phyloP scores from a whole-genome alignment of 2,329 filamentous ascomycete species.

The Alternaria sp. region DNA sequence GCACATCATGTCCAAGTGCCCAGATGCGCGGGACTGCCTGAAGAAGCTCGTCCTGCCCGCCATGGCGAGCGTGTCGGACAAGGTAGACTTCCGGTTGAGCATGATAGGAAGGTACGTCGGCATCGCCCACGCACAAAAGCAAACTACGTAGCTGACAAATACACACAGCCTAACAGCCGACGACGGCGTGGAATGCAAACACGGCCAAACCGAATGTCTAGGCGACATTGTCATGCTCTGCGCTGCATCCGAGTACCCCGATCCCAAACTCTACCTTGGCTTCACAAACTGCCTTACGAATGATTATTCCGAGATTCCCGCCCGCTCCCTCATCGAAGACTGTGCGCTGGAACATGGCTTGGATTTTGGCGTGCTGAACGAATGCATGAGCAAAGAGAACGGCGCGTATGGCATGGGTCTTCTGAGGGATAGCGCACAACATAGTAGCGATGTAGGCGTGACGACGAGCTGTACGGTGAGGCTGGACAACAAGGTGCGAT shows the following conservation, averaged over 20 bases:
- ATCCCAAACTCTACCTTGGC: conserved; percentile 86
- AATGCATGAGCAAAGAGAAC: conserved; percentile 80
- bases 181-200: conserved; percentile 85
- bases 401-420: conserved; percentile 74
- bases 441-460: conserved; percentile 62
- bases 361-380: conserved; percentile 80
- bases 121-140: neutral
- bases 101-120: conserved; percentile 79
- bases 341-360: conserved; percentile 93
- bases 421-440: conserved; percentile 72
- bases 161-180: conserved; percentile 68
- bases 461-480: conserved; percentile 62
- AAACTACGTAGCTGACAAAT: conserved; percentile 1
- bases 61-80: conserved; percentile 82
- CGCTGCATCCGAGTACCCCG: conserved; percentile 80
- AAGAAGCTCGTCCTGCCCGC: conserved; percentile 80
- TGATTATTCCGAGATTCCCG: conserved; percentile 79
- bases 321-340: conserved; percentile 78
- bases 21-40: conserved; percentile 86
- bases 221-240: conserved; percentile 96
- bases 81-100: conserved; percentile 89
- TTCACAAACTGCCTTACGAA: conserved; percentile 90
- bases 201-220: conserved; percentile 88
- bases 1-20: conserved; percentile 95
- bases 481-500: conserved; percentile 80